These are phyloP conservation scores for Talaromyces nanjingensis DNA, from an alignment of 495 filamentous ascomycete species.

Conservation along the genomic window DNA sequence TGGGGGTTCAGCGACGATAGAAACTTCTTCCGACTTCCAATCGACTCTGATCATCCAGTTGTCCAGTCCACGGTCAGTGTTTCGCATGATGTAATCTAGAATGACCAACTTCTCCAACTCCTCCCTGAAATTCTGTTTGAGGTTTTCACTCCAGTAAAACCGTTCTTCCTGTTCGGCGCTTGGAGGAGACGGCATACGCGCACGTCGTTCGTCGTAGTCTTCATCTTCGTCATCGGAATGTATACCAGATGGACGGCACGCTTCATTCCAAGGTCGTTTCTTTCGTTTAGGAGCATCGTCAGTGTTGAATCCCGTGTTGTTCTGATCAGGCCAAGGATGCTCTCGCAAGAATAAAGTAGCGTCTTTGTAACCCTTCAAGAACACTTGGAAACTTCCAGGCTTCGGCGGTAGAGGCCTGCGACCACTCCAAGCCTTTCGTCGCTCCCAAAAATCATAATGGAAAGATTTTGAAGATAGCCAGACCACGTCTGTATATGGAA, in stretches of 20 bases:
- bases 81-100: conserved; percentile 98
- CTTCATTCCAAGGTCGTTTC: conserved; percentile 74
- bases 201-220: conserved; percentile 41
- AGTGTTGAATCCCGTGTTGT: conserved; percentile 65
- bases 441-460: conserved; percentile 96
- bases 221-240: conserved; percentile 68
- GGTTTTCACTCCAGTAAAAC: conserved; percentile 80
- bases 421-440: conserved; percentile 78
- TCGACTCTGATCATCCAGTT: conserved; percentile 99
- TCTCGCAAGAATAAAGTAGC: conserved; percentile 92
- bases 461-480: conserved; percentile 94
- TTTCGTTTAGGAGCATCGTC: conserved; percentile 64
- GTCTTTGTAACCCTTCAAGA: conserved; percentile 93
- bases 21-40: conserved; percentile 70
- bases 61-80: conserved; percentile 92
- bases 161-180: conserved; percentile 44
- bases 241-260: conserved; percentile 67
- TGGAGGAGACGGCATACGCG: conserved; percentile 33
- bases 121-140: conserved; percentile 90
- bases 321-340: conserved; percentile 96
- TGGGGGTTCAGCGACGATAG: conserved; percentile 76
- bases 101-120: conserved; percentile 97
- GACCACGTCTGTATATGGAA: conserved; percentile 94
- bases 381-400: conserved; percentile 93
- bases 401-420: conserved; percentile 86